Evolutionary conservation across 345 rosid genomes (phyloP), one percentile per base, ranked within the genome.

Genomic region (Salix brachista): DNA sequence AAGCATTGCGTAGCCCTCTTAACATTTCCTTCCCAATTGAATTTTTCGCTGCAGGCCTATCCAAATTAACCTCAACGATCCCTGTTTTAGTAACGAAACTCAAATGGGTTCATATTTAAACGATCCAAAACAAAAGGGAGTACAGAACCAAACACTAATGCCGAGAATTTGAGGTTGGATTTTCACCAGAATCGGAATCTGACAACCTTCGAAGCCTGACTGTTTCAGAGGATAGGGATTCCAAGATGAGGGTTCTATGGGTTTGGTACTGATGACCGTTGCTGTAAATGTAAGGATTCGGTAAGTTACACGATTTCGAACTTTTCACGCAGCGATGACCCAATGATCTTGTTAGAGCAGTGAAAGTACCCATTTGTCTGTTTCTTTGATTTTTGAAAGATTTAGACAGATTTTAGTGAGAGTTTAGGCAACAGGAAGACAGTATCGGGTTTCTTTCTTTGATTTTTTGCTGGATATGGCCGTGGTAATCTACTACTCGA

Each of bases 11-110:
- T 13, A 95, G 84, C 44, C 94, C 89, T 80, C 86, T 89, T 66
- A 91, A 75, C 94, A 93, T 86, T 67, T 89, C 97, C 71, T 75
- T 89, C 67, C 96, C 94, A 23, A 93, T 90, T 4, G 99, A 91
- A 66, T 95, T 95, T 89, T 83, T 91, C 1, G 83, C 87, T 13
- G 69, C 83, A 61, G 96, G 90, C 79, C 97, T 88, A 72, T 91
- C 86, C 87, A 93, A 83, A 81, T 73, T 87, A 50, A 95, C 96
- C 86, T 95, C 93, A 0, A 93, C 75, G 61, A 95, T 93, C 72
- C 99, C 99, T 95, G 84, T 30, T 56, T 19, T 42, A 39, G 19
- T 28, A 66, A 32, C 65, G 77, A 83, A 74, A 73, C 4, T 30
- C 69, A 56, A 79, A 1, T 42, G 12, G 25, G 52, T 18, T 56